A percentile compares a stretch with the other conserved stretches of the same genome.
Conservation (phyloP, 2,329 filamentous ascomycete genomes). For the Ophiosphaerella narmari region DNA sequence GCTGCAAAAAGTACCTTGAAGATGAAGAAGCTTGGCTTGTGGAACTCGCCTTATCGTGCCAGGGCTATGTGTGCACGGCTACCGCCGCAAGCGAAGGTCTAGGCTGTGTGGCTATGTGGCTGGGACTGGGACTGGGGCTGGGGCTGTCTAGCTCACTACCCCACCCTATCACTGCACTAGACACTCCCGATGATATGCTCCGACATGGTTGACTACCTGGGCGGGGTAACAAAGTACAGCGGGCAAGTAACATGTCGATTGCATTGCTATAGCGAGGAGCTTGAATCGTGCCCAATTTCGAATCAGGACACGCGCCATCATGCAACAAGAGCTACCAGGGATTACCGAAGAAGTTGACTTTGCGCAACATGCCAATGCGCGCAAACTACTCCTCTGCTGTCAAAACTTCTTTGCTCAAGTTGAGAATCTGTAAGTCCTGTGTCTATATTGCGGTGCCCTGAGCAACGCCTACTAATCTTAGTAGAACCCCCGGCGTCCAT, state of each 20-base stretch:
- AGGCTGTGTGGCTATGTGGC: too few relatives aligned
- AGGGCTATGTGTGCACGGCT: background rate
- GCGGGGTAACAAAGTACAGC: too few relatives aligned
- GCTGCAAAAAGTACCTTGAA: background rate
- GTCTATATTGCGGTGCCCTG: background rate
- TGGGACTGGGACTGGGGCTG: too few relatives aligned
- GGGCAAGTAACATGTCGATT: background rate
- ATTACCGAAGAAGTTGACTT: conserved; percentile 18
- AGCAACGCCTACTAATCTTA: background rate
- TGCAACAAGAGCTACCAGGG: conserved; percentile 5
- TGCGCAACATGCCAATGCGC: conserved; percentile 23
- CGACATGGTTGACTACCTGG: too few relatives aligned
- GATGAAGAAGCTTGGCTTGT: conserved; percentile 6
- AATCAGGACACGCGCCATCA: too few relatives aligned
- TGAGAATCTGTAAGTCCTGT: conserved; percentile 27
- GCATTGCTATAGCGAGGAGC: background rate
- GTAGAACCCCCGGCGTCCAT: conserved; percentile 42
- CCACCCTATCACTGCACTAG: too few relatives aligned
- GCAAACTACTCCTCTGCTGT: conserved; percentile 25
- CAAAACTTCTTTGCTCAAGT: conserved; percentile 37
- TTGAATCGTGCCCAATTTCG: too few relatives aligned
- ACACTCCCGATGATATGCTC: too few relatives aligned
- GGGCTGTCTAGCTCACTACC: too few relatives aligned
- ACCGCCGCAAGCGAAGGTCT: background rate
- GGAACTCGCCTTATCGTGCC: background rate